Evolutionary conservation across 2,329 filamentous ascomycete species (phyloP), one percentile per base, ranked within the genome.

Genomic region (Myotisia sp.): DNA sequence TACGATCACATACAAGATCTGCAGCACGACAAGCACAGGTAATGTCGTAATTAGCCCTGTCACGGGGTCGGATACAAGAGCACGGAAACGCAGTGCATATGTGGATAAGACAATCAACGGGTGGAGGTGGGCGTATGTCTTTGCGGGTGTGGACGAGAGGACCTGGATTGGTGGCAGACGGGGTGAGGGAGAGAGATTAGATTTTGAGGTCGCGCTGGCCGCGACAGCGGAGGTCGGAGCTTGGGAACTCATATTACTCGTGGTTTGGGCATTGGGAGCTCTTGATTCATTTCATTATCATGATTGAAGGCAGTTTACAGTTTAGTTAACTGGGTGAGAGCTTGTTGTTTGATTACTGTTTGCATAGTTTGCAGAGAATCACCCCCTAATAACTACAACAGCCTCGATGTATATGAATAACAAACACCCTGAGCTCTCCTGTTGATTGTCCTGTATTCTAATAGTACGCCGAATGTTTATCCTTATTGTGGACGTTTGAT

Each of bases 41-140:
- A 87, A 59, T 2, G 75, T 63, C 19, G 53, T 65, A 9, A 69
- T 55, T 23, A 92, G 67, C 5, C 76, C 69, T 10, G 67, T 57
- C 2, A 78, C 68, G 0, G 85, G 82, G 43, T 86, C 71, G 10
- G 66, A 62, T 18, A 92, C 79, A 17, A 92, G 64, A 12, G 67
- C 59, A 22, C 60, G 53, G 56, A 92, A 87, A 24, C 70, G 70
- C 42, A 71, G 50, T 29, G 68, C 65, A 50, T 79, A 76, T 22
- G 79, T 57, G 6, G 67, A 68, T 19, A 82, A 65, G 19, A 92
- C 64, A 7, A 84, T 56, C 17, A 68, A 56, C 0, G 81, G 77
- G 45, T 92, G 80, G 13, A 74, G 55, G 48, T 82, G 67, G 8
- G 76, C 71, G 49, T 79, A 69, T 14, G 68, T 52, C 33, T 58